Evolutionary conservation across 345 rosid genomes (phyloP).

Genomic region (Mangifera indica): DNA sequence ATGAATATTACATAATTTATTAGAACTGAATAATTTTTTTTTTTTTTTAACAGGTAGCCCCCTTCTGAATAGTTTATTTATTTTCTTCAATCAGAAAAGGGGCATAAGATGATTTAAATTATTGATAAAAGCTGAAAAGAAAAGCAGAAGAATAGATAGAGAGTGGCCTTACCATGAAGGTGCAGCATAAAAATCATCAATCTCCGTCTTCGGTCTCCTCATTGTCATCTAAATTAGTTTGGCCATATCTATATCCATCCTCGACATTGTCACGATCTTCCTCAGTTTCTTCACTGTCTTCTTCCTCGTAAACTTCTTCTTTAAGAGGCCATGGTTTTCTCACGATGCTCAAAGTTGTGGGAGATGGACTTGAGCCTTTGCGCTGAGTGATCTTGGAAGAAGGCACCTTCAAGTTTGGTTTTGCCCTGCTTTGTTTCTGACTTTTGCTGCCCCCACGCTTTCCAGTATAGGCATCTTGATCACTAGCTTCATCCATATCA

Average conservation of each 20-base stretch:
- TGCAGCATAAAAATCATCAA: slow-evolving; percentile 26
- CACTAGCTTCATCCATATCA: slow-evolving; percentile 81
- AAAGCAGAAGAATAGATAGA: neutral
- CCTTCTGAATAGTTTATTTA: neutral
- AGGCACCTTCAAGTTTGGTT: slow-evolving; percentile 64
- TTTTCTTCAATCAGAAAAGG: slow-evolving; percentile 2
- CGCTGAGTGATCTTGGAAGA: slow-evolving; percentile 52
- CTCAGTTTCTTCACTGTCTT: slow-evolving; percentile 89
- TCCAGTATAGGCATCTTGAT: slow-evolving; percentile 64
- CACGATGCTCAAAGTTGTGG: slow-evolving; percentile 40
- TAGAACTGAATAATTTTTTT: neutral
- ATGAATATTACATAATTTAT: neutral
- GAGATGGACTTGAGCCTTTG: slow-evolving; percentile 62
- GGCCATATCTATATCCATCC: slow-evolving; percentile 78
- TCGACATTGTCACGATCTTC: slow-evolving; percentile 80
- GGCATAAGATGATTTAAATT: neutral
- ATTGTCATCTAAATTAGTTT: slow-evolving; percentile 72
- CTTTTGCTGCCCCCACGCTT: slow-evolving; percentile 63
- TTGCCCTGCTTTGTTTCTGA: slow-evolving; percentile 59
- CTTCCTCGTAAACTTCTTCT: slow-evolving; percentile 63
- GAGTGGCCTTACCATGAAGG: neutral
- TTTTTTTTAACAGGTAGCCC: too few relatives aligned
- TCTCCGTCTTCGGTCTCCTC: slow-evolving; percentile 97
- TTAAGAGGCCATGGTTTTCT: slow-evolving; percentile 66
- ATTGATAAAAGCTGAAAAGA: neutral